These are phyloP conservation scores for Cafeteria roenbergensis DNA, from an alignment of 108 stramenopile species.

Conservation along the genomic window DNA sequence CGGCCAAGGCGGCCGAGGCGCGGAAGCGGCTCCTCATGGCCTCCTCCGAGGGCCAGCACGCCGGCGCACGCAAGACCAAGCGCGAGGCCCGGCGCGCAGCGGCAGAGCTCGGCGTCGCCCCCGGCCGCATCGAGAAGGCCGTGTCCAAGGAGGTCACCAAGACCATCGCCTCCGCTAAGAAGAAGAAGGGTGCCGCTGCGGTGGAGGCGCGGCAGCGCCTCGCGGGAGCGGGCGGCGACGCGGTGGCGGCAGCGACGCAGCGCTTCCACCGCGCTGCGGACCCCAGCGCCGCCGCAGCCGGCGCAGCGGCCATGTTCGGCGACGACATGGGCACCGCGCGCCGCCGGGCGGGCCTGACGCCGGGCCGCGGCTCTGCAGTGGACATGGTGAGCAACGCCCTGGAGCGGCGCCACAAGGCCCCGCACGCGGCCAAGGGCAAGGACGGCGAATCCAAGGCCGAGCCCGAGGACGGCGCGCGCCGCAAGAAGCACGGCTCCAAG, in stretches of 20 bases:
- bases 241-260: no score
- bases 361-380: not conserved
- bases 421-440: slow-evolving; percentile 6
- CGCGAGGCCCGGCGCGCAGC: slow-evolving; percentile 1
- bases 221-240: no score
- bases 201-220: no score
- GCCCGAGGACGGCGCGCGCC: not conserved
- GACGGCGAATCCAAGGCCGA: slow-evolving; percentile 1
- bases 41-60: slow-evolving; percentile 1
- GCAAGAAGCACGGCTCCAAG: slow-evolving; percentile 26
- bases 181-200: no score
- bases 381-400: slow-evolving; percentile 7
- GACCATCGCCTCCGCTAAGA: no score
- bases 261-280: no score
- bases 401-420: not conserved
- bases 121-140: no score
- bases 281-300: no score
- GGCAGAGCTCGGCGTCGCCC: not conserved
- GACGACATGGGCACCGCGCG: not conserved
- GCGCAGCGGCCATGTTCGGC: not conserved
- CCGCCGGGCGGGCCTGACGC: not conserved
- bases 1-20: not conserved
- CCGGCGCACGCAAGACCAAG: slow-evolving; percentile 4
- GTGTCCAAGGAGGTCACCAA: no score
- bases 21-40: not conserved